Percentiles rank a stretch among this genome's conserved stretches.
phyloP scores from a whole-genome alignment of 78 protist species.

The Mantamonas sphyraenae region DNA sequence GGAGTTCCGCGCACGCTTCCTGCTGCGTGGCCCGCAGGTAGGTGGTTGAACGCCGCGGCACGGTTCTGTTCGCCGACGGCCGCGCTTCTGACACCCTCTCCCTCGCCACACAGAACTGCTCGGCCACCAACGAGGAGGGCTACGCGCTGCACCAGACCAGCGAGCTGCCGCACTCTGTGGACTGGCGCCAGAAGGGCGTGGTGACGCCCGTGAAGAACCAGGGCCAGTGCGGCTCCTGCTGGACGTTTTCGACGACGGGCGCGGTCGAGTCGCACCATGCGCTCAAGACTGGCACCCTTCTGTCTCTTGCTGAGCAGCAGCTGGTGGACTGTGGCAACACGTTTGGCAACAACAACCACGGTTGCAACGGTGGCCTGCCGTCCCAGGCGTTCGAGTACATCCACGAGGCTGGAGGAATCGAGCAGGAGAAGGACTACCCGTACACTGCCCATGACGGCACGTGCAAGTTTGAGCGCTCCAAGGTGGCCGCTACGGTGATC shows the following conservation, averaged over 20 bases:
- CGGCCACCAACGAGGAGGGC: too few relatives aligned
- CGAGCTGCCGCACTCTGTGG: slow-evolving; percentile 30
- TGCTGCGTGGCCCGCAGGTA: too few relatives aligned
- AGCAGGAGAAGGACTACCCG: slow-evolving; percentile 45
- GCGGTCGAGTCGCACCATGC: slow-evolving; percentile 48
- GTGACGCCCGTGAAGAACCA: slow-evolving; percentile 81
- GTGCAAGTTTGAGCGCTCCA: slow-evolving; percentile 43
- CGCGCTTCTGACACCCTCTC: too few relatives aligned
- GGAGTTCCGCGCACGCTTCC: too few relatives aligned
- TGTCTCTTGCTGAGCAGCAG: slow-evolving; percentile 60
- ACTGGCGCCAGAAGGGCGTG: slow-evolving; percentile 52
- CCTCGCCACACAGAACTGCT: too few relatives aligned
- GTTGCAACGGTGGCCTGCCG: slow-evolving; percentile 61
- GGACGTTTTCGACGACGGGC: slow-evolving; percentile 70
- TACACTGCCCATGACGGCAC: slow-evolving; percentile 50
- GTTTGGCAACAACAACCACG: too few relatives aligned
- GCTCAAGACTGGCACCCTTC: slow-evolving; percentile 6
- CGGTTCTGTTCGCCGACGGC: too few relatives aligned
- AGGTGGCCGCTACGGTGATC: neutral
- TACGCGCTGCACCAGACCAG: too few relatives aligned
- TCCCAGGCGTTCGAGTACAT: slow-evolving; percentile 37
- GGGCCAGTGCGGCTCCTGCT: slow-evolving; percentile 75
- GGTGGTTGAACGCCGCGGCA: too few relatives aligned
- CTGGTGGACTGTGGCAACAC: slow-evolving; percentile 37
- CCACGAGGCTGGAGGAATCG: slow-evolving; percentile 43